Percentiles rank a stretch among this genome's conserved stretches.
Conservation (phyloP, 331 rosid species). For the Rhamnella rubrinervis region DNA sequence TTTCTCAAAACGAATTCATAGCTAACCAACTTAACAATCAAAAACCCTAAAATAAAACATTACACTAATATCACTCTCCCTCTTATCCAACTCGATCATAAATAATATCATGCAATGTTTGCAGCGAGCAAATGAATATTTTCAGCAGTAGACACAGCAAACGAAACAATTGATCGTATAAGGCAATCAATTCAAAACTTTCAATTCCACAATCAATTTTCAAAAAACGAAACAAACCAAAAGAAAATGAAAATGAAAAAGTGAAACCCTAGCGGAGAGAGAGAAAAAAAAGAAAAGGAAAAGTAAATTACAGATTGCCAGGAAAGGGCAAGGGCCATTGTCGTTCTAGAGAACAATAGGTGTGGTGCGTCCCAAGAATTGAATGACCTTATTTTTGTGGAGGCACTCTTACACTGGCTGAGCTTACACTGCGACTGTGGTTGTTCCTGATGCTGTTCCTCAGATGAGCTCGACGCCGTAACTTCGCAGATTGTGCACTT, state of each 20-base stretch:
- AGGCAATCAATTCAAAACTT: not conserved
- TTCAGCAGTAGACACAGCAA: not conserved
- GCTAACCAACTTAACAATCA: not conserved
- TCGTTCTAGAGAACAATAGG: conserved; percentile 95
- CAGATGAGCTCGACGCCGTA: conserved; percentile 54
- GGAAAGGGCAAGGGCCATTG: conserved; percentile 98
- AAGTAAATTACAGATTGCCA: conserved; percentile 73
- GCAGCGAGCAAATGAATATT: not conserved
- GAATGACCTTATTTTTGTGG: conserved; percentile 77
- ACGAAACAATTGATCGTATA: not conserved
- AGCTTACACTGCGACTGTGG: conserved; percentile 19
- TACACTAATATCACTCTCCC: not conserved
- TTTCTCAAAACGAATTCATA: not conserved
- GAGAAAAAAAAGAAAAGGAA: not conserved
- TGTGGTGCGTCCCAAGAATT: conserved; percentile 79
- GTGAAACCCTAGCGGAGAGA: conserved; percentile 42
- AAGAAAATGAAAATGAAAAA: not conserved
- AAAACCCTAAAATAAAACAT: conserved; percentile 9
- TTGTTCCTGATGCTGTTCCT: conserved; percentile 29
- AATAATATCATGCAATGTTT: not conserved
- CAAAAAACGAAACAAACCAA: conserved; percentile 7
- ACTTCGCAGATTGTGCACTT: not conserved
- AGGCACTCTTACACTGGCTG: conserved; percentile 53
- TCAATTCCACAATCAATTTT: not conserved
- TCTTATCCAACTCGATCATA: not conserved